Base-by-base conservation (phyloP, 2,329 filamentous ascomycete species). In the Colletotrichum liaoningense region DNA sequence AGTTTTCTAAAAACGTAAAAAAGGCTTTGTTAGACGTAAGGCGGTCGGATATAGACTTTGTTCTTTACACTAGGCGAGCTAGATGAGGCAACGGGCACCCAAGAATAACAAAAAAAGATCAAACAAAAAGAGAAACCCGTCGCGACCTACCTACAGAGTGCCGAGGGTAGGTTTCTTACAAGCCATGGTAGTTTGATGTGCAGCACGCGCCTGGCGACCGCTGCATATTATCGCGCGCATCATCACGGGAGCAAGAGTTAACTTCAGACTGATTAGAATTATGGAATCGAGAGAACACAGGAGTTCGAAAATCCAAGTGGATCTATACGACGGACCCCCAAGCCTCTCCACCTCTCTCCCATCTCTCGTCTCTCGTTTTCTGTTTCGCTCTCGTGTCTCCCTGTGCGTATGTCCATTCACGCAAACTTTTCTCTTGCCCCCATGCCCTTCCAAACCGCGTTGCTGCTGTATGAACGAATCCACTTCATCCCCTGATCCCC, bases 61-160 rank as follows among this genome's bases (percentile, higher is more conserved):
- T 22, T 62, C 59, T 60, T 38, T 49, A 19, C 5, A 49, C 26
- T 54, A 38, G 49, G 52, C 28, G 38, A 22, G 55, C 60, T 30
- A 54, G 28, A 68, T 65, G 66, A 55, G 65, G 62, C 63, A 67
- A 57, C 69, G 57, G 72, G 76, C 67, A 59, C 3, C 35, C 3
- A 16, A 30, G n/a, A 63, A 8, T 19, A 56, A 35, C 33, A 42
- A 63, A 22, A 57, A 58, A 62, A 57, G 38, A 22, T 68, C 24
- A 52, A 74, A 70, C 56, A 71, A 74, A 69, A 62, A 70, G 49
- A 60, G 66, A 60, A 72, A 64, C 63, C 16, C 42, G 74, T n/a
- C 6, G 24, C 16, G 12, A 26, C 16, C 14, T 19, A 1, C 26
- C 7, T 30, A 11, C 35, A 30, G 26, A 24, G 16, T 26, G 4